Base-by-base conservation (phyloP, 352 stramenopile species). In the Phytophthora uliginosa region DNA sequence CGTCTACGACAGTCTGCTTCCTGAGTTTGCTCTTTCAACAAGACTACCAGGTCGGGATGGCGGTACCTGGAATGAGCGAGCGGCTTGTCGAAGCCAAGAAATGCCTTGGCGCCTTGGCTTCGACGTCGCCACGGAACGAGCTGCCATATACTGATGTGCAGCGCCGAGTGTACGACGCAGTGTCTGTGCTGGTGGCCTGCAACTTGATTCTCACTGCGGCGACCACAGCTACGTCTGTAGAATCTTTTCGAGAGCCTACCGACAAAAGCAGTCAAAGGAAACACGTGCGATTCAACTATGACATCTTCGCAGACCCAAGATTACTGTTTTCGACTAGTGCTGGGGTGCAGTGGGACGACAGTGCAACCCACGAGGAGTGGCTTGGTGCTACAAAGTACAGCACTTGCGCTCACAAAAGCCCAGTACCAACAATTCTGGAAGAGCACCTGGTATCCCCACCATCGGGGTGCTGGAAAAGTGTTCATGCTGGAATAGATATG, bases 141-240 rank as follows among this genome's bases (percentile, higher is more conserved):
- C 68, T 45, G 26, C 40, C 79, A 18, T 68, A 76, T 17, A 67
- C 58, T 33, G 85, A 92, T 59, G 74, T 85, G 13, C 84, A 84
- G 56, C 85, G 86, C 4, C 85, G 86, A 1, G 66, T 94, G 20
- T 94, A 94, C 54, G 85, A 92, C 33, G 82, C 92, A 26, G 84
- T 89, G 31, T 85, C 85, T 0, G 83, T 94, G 26, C 74, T 94
- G 40, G 73, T 59, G 4, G 85, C 67, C 58, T 88, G 87, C 68
- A 84, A 83, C 53, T 58, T 92, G 34, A 72, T 94, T 20, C 50
- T 78, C 17, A 73, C 82, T 2, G 74, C 71, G 4, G 52, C 69
- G 8, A 57, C 70, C 3, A 26, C 64, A 8, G 54, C 66, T 38
- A 78, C 33, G 40, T 79, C 57, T 34, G 45, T 66, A 18, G 62